Percentiles rank a stretch among this genome's conserved stretches.
phyloP scores from a whole-genome alignment of 805 yeast species.

The Middelhovenomyces tepae region DNA sequence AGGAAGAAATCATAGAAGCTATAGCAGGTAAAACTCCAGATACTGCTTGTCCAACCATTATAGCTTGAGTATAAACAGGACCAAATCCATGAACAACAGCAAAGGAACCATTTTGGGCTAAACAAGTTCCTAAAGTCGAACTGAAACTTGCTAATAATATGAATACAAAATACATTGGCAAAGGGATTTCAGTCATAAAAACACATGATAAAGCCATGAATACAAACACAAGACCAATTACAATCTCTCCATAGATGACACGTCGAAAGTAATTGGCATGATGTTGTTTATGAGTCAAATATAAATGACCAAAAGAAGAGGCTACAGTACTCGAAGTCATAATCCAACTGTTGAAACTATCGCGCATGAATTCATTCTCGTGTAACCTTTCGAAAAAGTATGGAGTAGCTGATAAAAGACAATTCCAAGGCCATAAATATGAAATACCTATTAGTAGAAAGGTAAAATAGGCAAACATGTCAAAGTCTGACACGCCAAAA shows the following conservation, averaged over 20 bases:
- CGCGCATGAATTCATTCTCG: conserved; percentile 26
- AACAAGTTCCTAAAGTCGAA: conserved; percentile 68
- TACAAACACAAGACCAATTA: conserved; percentile 51
- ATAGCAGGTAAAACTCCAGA: conserved; percentile 89
- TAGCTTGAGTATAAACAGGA: conserved; percentile 72
- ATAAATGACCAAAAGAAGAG: conserved; percentile 49
- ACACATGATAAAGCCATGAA: conserved; percentile 43
- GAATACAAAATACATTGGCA: conserved; percentile 31
- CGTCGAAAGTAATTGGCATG: conserved; percentile 50
- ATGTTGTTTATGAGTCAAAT: conserved; percentile 56
- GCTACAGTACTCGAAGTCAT: conserved; percentile 77
- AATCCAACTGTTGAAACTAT: conserved; percentile 71
- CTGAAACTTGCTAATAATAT: conserved; percentile 55
- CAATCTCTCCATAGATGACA: conserved; percentile 48
- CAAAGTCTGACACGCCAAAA: not conserved
- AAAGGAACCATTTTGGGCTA: conserved; percentile 84
- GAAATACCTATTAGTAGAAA: conserved; percentile 68
- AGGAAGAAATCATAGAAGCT: conserved; percentile 49
- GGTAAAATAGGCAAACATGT: conserved; percentile 38
- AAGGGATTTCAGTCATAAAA: conserved; percentile 14
- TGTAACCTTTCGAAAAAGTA: conserved; percentile 61
- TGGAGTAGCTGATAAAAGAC: conserved; percentile 76
- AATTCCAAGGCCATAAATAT: conserved; percentile 94
- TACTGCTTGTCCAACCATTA: conserved; percentile 90
- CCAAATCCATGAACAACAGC: conserved; percentile 77